Percentiles rank a stretch among this genome's conserved stretches.
These are phyloP conservation scores for Emergomyces orientalis DNA, from an alignment of 2,329 filamentous ascomycete species.

Conservation along the genomic window DNA sequence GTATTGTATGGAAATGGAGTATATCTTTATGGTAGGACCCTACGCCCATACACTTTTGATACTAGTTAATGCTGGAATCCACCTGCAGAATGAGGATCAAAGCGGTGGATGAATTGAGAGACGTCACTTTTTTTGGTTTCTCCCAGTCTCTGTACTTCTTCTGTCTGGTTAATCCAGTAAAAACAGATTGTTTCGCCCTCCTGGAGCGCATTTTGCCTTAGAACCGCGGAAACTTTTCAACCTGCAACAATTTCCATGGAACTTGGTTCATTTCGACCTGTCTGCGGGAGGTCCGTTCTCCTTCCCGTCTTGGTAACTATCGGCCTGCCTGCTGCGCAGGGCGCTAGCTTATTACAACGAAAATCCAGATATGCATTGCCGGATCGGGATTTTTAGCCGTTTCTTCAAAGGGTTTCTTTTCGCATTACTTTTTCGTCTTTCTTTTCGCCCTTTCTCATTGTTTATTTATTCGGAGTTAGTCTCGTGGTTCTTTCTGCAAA, in stretches of 20 bases:
- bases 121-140: not conserved
- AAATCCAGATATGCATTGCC: not conserved
- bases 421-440: not conserved
- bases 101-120: not conserved
- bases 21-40: not conserved
- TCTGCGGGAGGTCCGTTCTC: not conserved
- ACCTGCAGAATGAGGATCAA: not conserved
- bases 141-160: not conserved
- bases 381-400: not conserved
- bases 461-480: not conserved
- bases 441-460: not conserved
- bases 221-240: not conserved
- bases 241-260: not conserved
- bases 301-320: not conserved
- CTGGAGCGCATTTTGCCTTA: not conserved
- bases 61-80: not conserved
- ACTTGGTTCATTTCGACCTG: not conserved
- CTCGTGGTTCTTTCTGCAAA: not conserved
- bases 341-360: not conserved
- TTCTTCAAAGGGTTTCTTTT: not conserved
- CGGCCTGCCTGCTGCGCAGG: not conserved
- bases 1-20: not conserved
- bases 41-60: not conserved
- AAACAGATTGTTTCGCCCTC: no score
- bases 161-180: not conserved